Percentiles rank a stretch among this genome's conserved stretches.
Conservation (phyloP, 345 rosid genomes). For the Melaleuca alternifolia region DNA sequence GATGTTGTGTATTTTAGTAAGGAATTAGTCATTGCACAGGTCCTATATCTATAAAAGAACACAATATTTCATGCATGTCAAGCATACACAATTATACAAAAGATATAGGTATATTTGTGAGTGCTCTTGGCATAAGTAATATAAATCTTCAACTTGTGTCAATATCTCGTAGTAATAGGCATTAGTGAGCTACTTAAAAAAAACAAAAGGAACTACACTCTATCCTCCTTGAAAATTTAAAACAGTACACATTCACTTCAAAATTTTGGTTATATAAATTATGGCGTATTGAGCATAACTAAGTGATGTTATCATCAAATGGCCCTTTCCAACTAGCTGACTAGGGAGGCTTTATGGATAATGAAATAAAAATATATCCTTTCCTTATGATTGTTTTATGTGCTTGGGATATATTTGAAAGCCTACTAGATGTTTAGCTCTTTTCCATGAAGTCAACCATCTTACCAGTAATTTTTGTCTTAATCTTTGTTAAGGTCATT, state of each 20-base stretch:
- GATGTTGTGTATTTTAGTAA: neutral
- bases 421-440: neutral
- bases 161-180: accelerated
- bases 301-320: neutral
- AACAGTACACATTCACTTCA: no score
- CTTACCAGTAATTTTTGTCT: neutral
- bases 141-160: accelerated
- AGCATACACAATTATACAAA: no score
- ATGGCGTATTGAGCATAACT: neutral
- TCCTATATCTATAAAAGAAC: accelerated
- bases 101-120: no score
- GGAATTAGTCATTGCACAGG: no score
- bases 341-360: neutral
- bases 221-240: no score
- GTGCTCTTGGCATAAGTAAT: no score
- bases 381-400: neutral
- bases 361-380: neutral
- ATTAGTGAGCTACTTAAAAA: neutral
- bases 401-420: neutral
- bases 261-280: no score
- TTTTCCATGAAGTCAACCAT: neutral
- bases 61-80: neutral
- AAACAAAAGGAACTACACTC: no score
- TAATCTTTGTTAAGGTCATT: neutral
- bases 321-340: neutral